Percentiles rank a stretch among this genome's conserved stretches.
phyloP scores from a whole-genome alignment of 2,329 filamentous ascomycete genomes.

The Rachicladosporium sp. region DNA sequence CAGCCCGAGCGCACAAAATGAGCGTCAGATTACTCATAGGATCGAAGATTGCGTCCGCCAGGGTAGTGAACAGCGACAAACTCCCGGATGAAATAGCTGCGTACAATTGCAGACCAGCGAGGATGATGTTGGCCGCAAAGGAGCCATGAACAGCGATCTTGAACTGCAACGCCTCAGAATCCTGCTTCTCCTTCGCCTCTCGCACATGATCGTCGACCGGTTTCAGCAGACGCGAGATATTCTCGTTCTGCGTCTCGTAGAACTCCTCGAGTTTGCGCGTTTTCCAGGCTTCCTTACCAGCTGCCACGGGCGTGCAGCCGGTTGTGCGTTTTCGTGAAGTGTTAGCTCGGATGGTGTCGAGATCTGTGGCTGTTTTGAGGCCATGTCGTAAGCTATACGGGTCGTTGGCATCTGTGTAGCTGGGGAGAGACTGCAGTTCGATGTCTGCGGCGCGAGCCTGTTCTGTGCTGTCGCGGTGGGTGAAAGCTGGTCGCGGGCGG shows the following conservation, averaged over 20 bases:
- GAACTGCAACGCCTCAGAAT: constrained; percentile 67
- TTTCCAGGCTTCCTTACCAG: constrained; percentile 29
- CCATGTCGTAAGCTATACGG: constrained; percentile 67
- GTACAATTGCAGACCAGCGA: constrained; percentile 60
- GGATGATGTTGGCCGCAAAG: constrained; percentile 47
- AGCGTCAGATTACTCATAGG: constrained; percentile 79
- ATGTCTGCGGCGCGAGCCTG: constrained; percentile 25
- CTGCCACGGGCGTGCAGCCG: constrained; percentile 29
- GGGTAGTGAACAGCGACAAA: constrained; percentile 93
- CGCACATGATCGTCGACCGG: constrained; percentile 82
- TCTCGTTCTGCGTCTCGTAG: constrained; percentile 84
- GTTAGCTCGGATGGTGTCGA: constrained; percentile 68
- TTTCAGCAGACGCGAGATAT: constrained; percentile 83
- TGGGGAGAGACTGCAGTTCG: constrained; percentile 39
- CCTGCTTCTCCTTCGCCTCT: constrained; percentile 66
- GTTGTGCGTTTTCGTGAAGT: constrained; percentile 56
- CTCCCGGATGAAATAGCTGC: constrained; percentile 77
- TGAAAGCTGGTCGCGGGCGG: constrained; percentile 28
- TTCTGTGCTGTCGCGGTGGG: constrained; percentile 18
- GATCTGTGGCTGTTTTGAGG: constrained; percentile 66
- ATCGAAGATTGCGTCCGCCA: constrained; percentile 92
- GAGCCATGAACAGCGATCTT: constrained; percentile 55
- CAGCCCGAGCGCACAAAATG: constrained; percentile 76
- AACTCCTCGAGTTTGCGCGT: constrained; percentile 59
- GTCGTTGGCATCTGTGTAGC: constrained; percentile 55